A percentile compares a stretch with the other conserved stretches of the same genome.
These are phyloP conservation scores for Apiotrichum sp. DNA, from an alignment of 1,284 basidiomycete species.

Conservation along the genomic window DNA sequence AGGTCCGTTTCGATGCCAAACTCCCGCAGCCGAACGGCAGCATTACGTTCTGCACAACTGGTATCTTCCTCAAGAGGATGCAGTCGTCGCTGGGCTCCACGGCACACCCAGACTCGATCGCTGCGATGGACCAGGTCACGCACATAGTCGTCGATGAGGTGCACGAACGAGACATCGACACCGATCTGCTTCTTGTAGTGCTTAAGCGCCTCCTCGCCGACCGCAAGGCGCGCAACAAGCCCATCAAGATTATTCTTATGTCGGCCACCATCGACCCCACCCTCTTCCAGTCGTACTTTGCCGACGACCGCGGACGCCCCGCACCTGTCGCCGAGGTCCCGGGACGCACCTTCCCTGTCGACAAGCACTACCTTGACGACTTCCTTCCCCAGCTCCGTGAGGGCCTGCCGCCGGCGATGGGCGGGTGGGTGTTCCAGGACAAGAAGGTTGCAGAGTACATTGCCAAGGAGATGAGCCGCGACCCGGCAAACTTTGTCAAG, in stretches of 20 bases:
- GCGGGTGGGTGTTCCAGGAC: slow-evolving; percentile 64
- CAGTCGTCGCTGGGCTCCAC: slow-evolving; percentile 63
- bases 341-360: slow-evolving; percentile 87
- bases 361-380: slow-evolving; percentile 75
- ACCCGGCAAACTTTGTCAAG: slow-evolving; percentile 28
- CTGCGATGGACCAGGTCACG: slow-evolving; percentile 70
- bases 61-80: slow-evolving; percentile 81
- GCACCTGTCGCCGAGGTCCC: slow-evolving; percentile 78
- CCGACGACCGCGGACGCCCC: slow-evolving; percentile 54
- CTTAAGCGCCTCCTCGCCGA: slow-evolving; percentile 78
- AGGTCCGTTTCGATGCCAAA: slow-evolving; percentile 84
- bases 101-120: slow-evolving; percentile 35
- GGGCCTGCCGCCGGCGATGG: slow-evolving; percentile 37
- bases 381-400: slow-evolving; percentile 56
- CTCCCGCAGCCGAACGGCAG: slow-evolving; percentile 71
- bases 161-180: slow-evolving; percentile 93
- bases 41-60: slow-evolving; percentile 91
- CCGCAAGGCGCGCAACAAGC: slow-evolving; percentile 63
- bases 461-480: slow-evolving; percentile 59
- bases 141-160: slow-evolving; percentile 95
- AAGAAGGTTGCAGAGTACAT: slow-evolving; percentile 74
- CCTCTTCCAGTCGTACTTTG: slow-evolving; percentile 85
- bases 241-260: slow-evolving; percentile 88
- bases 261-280: slow-evolving; percentile 90
- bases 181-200: slow-evolving; percentile 84